Evolutionary conservation across 768 basidiomycete species (phyloP).

Genomic region (Fibroporia radiculosa): DNA sequence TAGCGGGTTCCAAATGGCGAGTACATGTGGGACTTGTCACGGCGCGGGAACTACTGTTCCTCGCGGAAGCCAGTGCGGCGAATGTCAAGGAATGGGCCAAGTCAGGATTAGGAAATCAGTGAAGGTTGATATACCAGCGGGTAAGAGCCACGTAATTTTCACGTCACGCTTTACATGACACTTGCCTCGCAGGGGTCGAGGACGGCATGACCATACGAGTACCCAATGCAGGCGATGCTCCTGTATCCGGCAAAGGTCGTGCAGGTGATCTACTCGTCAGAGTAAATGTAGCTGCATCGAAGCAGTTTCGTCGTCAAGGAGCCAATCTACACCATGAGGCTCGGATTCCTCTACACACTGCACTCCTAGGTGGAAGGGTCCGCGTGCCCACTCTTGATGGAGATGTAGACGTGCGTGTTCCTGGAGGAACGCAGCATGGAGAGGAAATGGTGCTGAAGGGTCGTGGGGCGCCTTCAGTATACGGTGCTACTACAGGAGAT

Average conservation of each 20-base stretch:
- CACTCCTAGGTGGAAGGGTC: conserved; percentile 88
- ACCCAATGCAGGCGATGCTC: conserved; percentile 75
- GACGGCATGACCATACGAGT: conserved; percentile 90
- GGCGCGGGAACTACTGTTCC: conserved; percentile 80
- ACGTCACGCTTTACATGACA: conserved; percentile 1
- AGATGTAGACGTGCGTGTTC: conserved; percentile 90
- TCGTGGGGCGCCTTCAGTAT: conserved; percentile 67
- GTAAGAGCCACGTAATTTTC: conserved; percentile 34
- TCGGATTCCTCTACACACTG: conserved; percentile 83
- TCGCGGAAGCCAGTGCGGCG: conserved; percentile 65
- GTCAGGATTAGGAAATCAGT: conserved; percentile 73
- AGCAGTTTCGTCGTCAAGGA: conserved; percentile 85
- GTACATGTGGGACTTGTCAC: conserved; percentile 75
- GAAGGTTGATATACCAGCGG: conserved; percentile 79
- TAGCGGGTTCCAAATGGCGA: conserved; percentile 95
- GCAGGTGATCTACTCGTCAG: conserved; percentile 84
- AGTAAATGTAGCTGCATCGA: conserved; percentile 76
- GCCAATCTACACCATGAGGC: conserved; percentile 85
- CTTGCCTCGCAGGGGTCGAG: conserved; percentile 62
- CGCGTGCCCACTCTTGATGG: conserved; percentile 93
- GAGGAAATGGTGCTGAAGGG: conserved; percentile 94
- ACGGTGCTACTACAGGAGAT: conserved; percentile 63
- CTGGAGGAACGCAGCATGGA: conserved; percentile 89
- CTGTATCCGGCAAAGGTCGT: conserved; percentile 69
- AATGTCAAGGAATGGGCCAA: conserved; percentile 83